Percentiles rank a stretch among this genome's conserved stretches.
These are phyloP conservation scores for Euryodendron excelsum DNA, from an alignment of 148 eudicot species.

Conservation along the genomic window DNA sequence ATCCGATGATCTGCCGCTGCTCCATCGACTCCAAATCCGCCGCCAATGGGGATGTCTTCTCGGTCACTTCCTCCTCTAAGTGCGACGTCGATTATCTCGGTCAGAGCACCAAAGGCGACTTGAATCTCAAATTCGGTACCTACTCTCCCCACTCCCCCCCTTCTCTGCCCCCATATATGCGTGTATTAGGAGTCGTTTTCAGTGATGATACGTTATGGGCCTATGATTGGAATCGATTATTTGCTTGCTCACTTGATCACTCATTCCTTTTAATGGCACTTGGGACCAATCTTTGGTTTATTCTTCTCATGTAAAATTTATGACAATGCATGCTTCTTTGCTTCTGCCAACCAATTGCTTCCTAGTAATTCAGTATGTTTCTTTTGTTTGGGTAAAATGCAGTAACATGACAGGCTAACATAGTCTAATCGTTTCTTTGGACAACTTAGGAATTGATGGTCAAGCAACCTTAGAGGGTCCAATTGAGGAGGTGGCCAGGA, in stretches of 20 bases:
- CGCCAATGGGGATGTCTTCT: conserved; percentile 40
- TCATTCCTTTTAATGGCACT: not conserved
- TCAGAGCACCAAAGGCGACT: conserved; percentile 89
- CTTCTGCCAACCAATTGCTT: not conserved
- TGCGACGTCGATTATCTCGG: conserved; percentile 76
- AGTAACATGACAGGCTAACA: not conserved
- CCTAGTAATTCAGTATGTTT: not conserved
- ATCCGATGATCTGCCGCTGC: conserved; percentile 21
- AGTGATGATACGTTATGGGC: no score
- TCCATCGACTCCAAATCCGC: no score
- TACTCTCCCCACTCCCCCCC: not conserved
- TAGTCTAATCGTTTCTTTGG: not conserved
- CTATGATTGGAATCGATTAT: not conserved
- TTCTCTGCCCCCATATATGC: not conserved
- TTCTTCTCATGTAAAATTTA: not conserved
- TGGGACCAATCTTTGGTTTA: not conserved
- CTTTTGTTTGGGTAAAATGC: not conserved
- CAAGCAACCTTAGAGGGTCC: conserved; percentile 57
- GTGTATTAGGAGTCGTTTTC: not conserved
- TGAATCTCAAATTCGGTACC: conserved; percentile 43
- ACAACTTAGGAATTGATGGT: conserved; percentile 37
- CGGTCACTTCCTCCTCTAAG: conserved; percentile 43
- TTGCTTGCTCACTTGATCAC: not conserved
- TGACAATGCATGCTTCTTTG: not conserved
- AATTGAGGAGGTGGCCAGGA: conserved; percentile 79